Evolutionary conservation across 2,329 filamentous ascomycete genomes (phyloP), one percentile per base, ranked within the genome.

Genomic region (Plenodomus lindquistii): DNA sequence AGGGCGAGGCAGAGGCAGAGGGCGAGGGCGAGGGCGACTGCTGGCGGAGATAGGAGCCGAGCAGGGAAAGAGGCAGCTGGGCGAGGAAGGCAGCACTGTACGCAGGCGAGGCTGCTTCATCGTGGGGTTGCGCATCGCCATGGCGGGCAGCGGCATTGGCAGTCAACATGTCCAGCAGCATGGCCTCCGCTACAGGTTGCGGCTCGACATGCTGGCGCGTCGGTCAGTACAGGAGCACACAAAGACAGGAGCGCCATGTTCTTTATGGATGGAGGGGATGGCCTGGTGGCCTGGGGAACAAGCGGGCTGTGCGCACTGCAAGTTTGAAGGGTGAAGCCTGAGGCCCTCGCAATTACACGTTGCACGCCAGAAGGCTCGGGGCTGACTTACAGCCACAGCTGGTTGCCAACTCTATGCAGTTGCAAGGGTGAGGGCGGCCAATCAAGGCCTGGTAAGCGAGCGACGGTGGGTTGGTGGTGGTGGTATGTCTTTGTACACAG

Each of bases 101-200:
- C 29, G 59, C 15, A 35, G 57, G 52, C n/a, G 57, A 49, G 48
- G 40, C 46, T 48, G 48, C 55, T 52, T 27, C 54, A 34, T 56
- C 35, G 37, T 35, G 56, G 21, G 56, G 55, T 37, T 63, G 54
- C 35, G 66, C 62, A 54, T 67, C 64, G 56, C 60, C 63, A 53
- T 73, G 70, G 59, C 66, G 60, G 40, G 53, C 59, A 34, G 65
- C 66, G 44, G 67, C 59, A 52, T 72, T 66, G 46, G 70, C 63
- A 42, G 69, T 66, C 52, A 73, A 60, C 65, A 72, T 69, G 60
- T 71, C 69, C 55, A 73, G 59, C 59, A 72, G 61, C 67, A 71
- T 73, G 42, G 54, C 54, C 46, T 44, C 52, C 37, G 51, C 46
- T 46, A 55, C 24, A 40, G 42, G 22, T 9, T 29, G 31, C 44